Conservation (phyloP, 805 yeast species). For the Candida takata region DNA sequence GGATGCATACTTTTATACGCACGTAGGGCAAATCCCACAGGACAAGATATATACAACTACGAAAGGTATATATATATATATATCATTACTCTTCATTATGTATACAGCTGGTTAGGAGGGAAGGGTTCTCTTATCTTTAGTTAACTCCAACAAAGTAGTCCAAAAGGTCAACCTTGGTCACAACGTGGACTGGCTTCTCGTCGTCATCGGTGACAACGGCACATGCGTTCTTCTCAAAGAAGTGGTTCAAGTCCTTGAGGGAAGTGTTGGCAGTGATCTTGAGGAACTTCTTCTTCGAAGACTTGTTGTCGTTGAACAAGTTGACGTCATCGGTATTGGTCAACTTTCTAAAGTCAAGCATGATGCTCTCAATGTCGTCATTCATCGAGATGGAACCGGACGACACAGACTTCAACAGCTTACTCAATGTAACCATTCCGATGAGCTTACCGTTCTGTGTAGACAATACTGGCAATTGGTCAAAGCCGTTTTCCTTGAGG, state of each 20-base stretch:
- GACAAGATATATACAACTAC: no score
- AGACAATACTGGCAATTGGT: conserved; percentile 74
- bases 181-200: conserved; percentile 71
- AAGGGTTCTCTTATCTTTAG: neutral
- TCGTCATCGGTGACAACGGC: conserved; percentile 74
- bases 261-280: conserved; percentile 61
- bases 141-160: conserved; percentile 31
- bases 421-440: conserved; percentile 73
- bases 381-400: conserved; percentile 49
- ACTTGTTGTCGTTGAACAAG: conserved; percentile 54
- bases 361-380: conserved; percentile 49
- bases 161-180: conserved; percentile 79
- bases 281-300: conserved; percentile 59
- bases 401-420: conserved; percentile 60
- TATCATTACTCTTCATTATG: no score
- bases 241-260: conserved; percentile 60
- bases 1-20: no score
- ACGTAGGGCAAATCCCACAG: no score
- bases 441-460: conserved; percentile 42
- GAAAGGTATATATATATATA: no score
- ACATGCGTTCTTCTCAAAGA: conserved; percentile 79
- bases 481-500: conserved; percentile 71
- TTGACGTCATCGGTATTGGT: conserved; percentile 53
- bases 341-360: conserved; percentile 69
- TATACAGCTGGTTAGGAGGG: neutral